Conservation (phyloP, 352 stramenopile genomes). For the Phytophthora boehmeriae region DNA sequence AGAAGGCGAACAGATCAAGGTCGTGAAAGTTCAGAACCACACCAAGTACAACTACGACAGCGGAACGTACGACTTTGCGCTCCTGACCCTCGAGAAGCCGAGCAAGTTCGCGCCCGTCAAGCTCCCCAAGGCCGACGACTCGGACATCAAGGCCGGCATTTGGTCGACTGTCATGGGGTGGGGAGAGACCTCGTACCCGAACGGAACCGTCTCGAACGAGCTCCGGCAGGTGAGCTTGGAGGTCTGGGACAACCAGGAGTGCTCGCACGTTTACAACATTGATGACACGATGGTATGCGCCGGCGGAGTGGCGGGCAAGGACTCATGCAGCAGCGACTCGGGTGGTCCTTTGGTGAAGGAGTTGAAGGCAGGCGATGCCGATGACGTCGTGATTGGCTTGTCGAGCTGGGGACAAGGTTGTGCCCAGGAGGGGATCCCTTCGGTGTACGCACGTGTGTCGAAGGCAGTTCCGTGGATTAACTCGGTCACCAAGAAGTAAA, state of each 20-base stretch:
- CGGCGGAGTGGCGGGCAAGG: constrained; percentile 19
- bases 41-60: constrained; percentile 2
- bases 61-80: constrained; percentile 27
- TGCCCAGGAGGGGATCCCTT: constrained; percentile 33
- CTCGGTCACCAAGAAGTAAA: not conserved
- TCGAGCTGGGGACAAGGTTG: constrained; percentile 55
- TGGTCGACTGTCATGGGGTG: constrained; percentile 29
- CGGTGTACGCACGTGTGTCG: constrained; percentile 51
- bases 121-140: constrained; percentile 22
- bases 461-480: constrained; percentile 34
- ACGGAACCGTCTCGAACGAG: constrained; percentile 20
- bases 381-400: constrained; percentile 38
- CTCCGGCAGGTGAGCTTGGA: constrained; percentile 36
- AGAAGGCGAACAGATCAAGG: constrained; percentile 14
- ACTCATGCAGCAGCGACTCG: constrained; percentile 48
- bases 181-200: constrained; percentile 18
- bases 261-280: constrained; percentile 17
- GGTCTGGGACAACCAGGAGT: constrained; percentile 31
- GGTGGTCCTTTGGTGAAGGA: constrained; percentile 41
- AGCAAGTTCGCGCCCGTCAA: constrained; percentile 34
- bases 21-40: not conserved
- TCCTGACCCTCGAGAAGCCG: constrained; percentile 42
- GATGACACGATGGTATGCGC: constrained; percentile 49
- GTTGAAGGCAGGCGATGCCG: not conserved
- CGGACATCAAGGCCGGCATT: constrained; percentile 16